Evolutionary conservation across 2,329 filamentous ascomycete genomes (phyloP), one percentile per base, ranked within the genome.

Genomic region (Pyricularia sp.): DNA sequence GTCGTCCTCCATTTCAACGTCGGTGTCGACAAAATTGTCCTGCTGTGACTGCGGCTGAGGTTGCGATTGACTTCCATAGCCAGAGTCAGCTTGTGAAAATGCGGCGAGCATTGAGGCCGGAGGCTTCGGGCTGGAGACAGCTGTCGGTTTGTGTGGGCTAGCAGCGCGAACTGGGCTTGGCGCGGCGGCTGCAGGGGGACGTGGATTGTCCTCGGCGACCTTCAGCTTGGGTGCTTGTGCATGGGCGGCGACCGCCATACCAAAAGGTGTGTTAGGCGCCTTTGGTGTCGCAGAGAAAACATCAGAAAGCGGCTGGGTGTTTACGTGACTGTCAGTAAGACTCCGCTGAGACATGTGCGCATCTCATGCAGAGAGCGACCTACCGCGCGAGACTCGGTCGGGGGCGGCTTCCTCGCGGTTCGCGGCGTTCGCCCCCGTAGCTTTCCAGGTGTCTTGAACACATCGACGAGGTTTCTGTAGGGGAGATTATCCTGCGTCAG

Each of bases 361-460:
- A 61, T 25, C 58, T 25, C n/a, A 23, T 61, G 58, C n/a, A 26
- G 58, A 61, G 4, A 26, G n/a, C 11, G 10, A n/a, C 80, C 88
- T 82, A 92, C 90, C 71, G 88, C 85, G 74, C 91, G 86, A 36
- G 83, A 78, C 76, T 90, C 88, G 74, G 85, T 84, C 66, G 58
- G n/a, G 23, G 36, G 65, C 65, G 79, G 79, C 76, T 90, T 93
- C 69, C 88, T 86, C 42, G 82, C 82, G 23, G 91, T 93, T 71
- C 90, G 86, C 61, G 92, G 92, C 31, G 92, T 94, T 81, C 93
- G 94, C 69, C 90, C 92, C 72, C 92, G 89, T 77, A 95, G 80
- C 77, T 93, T 94, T 69, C 92, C 92, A 3, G 92, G 92, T 55
- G 92, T 95, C 77, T 98, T 99, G 83, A 98, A 97, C n/a, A 96